Conservation (phyloP, 139 green algal genomes). For the Picochlorum sp. region DNA sequence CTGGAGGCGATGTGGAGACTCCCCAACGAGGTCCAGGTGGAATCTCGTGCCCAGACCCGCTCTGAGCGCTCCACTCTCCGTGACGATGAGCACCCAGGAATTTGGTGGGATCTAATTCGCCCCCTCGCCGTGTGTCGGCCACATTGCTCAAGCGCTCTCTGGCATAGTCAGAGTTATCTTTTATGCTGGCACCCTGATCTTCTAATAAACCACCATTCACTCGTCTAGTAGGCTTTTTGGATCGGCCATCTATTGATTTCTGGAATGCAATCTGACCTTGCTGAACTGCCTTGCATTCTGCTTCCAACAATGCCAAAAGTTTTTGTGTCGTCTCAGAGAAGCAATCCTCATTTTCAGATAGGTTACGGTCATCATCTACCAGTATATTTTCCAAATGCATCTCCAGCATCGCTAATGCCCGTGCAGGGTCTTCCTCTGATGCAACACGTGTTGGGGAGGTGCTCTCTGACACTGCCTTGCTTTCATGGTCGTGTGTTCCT, state of each 20-base stretch:
- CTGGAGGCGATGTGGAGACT: constrained; percentile 52
- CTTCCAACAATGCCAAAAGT: constrained; percentile 44
- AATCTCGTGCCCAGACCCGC: constrained; percentile 5
- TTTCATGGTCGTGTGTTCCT: too few species aligned
- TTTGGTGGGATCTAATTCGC: constrained; percentile 42
- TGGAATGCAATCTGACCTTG: not conserved
- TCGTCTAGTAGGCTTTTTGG: not conserved
- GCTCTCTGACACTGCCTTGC: not conserved
- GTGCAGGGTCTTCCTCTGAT: constrained; percentile 7
- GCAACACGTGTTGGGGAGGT: not conserved
- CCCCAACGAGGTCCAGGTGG: constrained; percentile 49
- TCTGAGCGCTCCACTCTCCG: constrained; percentile 50
- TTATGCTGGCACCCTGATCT: not conserved
- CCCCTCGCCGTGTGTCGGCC: constrained; percentile 31
- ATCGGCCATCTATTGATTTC: not conserved
- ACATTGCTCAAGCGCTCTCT: constrained; percentile 31
- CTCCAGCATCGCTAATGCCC: constrained; percentile 42
- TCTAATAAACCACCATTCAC: constrained; percentile 8
- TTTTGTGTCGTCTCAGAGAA: constrained; percentile 14
- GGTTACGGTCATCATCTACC: not conserved
- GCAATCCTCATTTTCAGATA: not conserved
- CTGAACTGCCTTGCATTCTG: constrained; percentile 44
- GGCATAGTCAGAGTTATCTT: constrained; percentile 17
- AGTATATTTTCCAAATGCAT: constrained; percentile 19
- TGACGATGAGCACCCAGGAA: constrained; percentile 58